phyloP scores from a whole-genome alignment of 2,329 filamentous ascomycete genomes.

The Alternaria novae-zelandiae region DNA sequence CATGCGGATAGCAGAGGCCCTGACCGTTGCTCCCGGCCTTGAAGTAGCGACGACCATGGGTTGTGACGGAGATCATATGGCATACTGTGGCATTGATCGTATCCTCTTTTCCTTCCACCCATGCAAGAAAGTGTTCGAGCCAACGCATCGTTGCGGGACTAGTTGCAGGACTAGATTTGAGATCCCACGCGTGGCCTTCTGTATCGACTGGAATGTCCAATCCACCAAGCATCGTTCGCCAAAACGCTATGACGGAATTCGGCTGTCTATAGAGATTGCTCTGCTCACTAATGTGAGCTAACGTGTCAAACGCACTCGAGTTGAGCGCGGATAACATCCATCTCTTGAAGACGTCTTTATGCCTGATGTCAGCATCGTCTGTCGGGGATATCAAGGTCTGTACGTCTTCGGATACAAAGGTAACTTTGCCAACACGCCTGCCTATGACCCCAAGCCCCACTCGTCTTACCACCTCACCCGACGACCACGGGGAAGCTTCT shows the following conservation, averaged over 20 bases:
- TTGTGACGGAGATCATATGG: not conserved
- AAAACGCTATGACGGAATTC: not conserved
- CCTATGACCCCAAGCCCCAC: not conserved
- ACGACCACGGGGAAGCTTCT: not conserved
- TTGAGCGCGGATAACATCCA: not conserved
- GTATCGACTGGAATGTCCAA: not conserved
- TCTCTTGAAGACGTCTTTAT: not conserved
- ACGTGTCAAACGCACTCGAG: not conserved
- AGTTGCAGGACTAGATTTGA: not conserved
- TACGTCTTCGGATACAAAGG: not conserved
- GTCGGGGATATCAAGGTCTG: not conserved
- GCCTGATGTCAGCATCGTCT: not conserved
- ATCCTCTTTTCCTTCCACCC: not conserved
- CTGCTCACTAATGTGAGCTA: not conserved
- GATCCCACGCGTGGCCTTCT: not conserved
- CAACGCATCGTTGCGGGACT: not conserved
- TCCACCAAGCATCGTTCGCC: not conserved
- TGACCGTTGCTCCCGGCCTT: not conserved
- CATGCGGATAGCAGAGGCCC: not conserved
- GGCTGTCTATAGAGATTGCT: not conserved
- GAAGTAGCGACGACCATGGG: not conserved
- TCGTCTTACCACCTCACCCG: not conserved
- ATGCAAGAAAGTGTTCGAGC: not conserved
- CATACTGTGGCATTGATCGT: not conserved
- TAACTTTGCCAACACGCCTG: not conserved